Percentiles rank a stretch among this genome's conserved stretches.
These are phyloP conservation scores for Cordia subcordata DNA, from an alignment of 257 asterid species.

Conservation along the genomic window DNA sequence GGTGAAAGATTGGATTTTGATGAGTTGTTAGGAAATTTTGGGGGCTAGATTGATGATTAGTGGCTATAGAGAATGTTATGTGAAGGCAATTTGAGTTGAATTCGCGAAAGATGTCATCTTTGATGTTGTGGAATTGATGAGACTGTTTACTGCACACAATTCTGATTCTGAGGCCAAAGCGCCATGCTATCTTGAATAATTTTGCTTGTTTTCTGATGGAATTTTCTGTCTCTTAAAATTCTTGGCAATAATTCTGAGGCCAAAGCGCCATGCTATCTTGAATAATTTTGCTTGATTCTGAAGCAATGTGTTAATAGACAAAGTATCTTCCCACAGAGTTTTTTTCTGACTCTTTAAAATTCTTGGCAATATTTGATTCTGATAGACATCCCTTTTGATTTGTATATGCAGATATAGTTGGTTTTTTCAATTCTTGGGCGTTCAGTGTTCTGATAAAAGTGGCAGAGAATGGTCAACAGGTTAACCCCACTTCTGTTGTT, in stretches of 20 bases:
- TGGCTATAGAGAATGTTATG: neutral
- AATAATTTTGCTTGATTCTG: no score
- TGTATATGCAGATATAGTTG: conserved; percentile 7
- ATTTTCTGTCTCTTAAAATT: no score
- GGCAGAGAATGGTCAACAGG: conserved; percentile 84
- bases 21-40: neutral
- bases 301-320: neutral
- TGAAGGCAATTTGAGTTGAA: neutral
- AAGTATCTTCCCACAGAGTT: no score
- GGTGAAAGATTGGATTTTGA: neutral
- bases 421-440: conserved; percentile 5
- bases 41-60: neutral
- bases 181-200: no score
- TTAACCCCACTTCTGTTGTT: conserved; percentile 20
- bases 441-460: conserved; percentile 22
- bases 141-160: no score
- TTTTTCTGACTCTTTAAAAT: no score
- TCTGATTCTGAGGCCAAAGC: no score
- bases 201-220: no score
- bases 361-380: neutral
- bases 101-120: neutral
- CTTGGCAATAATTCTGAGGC: no score
- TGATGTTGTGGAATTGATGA: neutral
- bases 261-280: no score
- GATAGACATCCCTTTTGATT: conserved; percentile 3